Percentiles rank a stretch among this genome's conserved stretches.
phyloP scores from a whole-genome alignment of 305 asterid genomes.

The Striga hermonthica region DNA sequence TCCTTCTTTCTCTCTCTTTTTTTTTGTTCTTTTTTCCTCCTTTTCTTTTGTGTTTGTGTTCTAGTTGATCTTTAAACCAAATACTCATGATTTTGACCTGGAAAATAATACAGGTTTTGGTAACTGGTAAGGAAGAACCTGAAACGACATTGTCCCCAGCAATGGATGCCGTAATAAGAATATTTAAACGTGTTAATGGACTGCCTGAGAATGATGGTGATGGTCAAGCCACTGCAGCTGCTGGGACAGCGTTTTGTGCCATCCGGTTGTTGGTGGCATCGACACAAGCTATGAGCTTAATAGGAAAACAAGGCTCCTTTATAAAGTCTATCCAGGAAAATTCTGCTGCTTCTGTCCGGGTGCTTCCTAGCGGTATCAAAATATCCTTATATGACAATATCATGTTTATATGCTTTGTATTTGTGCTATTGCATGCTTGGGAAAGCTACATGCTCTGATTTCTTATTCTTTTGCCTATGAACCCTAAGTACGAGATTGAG shows the following conservation, averaged over 20 bases:
- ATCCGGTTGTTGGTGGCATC: conserved; percentile 55
- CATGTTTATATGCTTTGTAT: conserved; percentile 12
- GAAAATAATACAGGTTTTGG: conserved; percentile 53
- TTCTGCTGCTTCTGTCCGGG: conserved; percentile 66
- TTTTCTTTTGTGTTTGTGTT: too few species aligned
- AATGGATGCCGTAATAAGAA: conserved; percentile 68
- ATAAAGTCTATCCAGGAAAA: conserved; percentile 76
- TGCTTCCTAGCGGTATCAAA: conserved; percentile 60
- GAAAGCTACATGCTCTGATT: not conserved
- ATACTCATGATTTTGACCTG: conserved; percentile 2
- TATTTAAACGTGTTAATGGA: conserved; percentile 63
- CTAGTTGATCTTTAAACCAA: not conserved
- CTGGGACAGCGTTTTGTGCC: conserved; percentile 45
- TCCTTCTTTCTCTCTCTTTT: too few species aligned
- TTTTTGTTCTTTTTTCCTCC: too few species aligned
- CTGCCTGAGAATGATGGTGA: conserved; percentile 54
- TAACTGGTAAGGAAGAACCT: conserved; percentile 91
- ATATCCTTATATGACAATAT: conserved; percentile 5
- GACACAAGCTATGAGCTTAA: conserved; percentile 67
- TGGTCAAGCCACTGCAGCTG: conserved; percentile 36
- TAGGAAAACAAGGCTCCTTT: conserved; percentile 80
- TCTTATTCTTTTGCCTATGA: not conserved
- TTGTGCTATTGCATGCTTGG: conserved; percentile 17
- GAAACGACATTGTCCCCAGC: conserved; percentile 73
- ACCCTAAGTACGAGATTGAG: not conserved